phyloP scores from a whole-genome alignment of 176 grass and related monocot genomes.

The Carex cristatella region DNA sequence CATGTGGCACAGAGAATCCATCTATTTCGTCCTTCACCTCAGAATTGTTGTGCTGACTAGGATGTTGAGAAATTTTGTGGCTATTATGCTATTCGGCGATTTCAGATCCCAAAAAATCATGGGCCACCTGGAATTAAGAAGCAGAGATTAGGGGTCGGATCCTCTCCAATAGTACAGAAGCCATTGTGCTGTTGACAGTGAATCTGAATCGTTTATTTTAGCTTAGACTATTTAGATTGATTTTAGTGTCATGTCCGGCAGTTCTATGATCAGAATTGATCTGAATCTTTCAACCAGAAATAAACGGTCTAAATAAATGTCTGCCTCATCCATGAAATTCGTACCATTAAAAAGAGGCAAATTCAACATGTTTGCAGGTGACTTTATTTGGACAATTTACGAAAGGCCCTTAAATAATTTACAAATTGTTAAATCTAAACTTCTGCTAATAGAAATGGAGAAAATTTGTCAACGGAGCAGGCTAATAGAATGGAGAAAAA shows the following conservation, averaged over 20 bases:
- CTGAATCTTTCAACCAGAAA: neutral
- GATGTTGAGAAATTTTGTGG: conserved; percentile 20
- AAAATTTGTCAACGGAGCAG: neutral
- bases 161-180: neutral
- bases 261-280: neutral
- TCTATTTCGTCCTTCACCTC: conserved; percentile 26
- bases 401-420: neutral
- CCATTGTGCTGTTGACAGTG: neutral
- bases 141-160: neutral
- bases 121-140: neutral
- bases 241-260: neutral
- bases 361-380: neutral
- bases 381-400: neutral
- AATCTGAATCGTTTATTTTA: neutral
- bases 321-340: neutral
- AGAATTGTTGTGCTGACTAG: conserved; percentile 39
- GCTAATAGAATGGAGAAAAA: too few species aligned
- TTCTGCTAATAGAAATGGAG: too few species aligned
- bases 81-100: neutral
- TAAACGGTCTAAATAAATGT: neutral
- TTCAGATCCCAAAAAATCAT: conserved; percentile 13
- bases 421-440: neutral
- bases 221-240: neutral
- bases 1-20: conserved; percentile 77
- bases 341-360: neutral